Evolutionary conservation across 208 protist genomes (phyloP).

Genomic region (Leptomonas seymouri): DNA sequence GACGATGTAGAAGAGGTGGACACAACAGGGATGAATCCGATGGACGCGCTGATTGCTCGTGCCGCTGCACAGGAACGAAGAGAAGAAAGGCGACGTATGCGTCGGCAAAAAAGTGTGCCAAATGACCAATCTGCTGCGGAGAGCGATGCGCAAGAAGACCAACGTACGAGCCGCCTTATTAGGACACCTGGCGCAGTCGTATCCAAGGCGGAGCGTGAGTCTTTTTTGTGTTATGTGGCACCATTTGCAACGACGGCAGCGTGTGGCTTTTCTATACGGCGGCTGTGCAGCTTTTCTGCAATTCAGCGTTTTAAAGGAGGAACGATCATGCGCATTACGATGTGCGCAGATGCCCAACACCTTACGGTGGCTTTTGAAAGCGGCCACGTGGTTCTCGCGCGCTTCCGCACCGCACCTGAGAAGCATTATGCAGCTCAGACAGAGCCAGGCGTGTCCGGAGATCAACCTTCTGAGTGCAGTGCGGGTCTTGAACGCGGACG

Average conservation of each 20-base stretch:
- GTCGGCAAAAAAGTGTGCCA: background rate
- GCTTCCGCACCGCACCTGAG: background rate
- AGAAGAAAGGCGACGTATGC: background rate
- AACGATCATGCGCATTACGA: slow-evolving; percentile 75
- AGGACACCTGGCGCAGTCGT: background rate
- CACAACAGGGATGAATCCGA: slow-evolving; percentile 34
- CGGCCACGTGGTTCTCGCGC: slow-evolving; percentile 62
- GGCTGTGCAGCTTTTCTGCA: slow-evolving; percentile 43
- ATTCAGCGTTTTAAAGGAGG: slow-evolving; percentile 64
- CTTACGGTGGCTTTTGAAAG: slow-evolving; percentile 75
- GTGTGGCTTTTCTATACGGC: slow-evolving; percentile 25
- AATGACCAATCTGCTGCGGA: too few species aligned
- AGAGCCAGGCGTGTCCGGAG: background rate
- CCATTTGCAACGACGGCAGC: slow-evolving; percentile 1
- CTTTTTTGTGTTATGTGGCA: slow-evolving; percentile 29
- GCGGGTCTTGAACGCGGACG: background rate
- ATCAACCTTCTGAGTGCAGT: background rate
- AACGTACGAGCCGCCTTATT: background rate
- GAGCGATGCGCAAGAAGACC: background rate
- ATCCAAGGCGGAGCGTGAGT: slow-evolving; percentile 8
- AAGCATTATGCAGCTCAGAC: background rate
- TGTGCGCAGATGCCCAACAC: slow-evolving; percentile 41
- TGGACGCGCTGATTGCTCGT: slow-evolving; percentile 46
- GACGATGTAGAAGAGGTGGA: slow-evolving; percentile 15
- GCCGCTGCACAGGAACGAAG: slow-evolving; percentile 24